Evolutionary conservation across 345 rosid genomes (phyloP).

Genomic region (Hibiscus syriacus): DNA sequence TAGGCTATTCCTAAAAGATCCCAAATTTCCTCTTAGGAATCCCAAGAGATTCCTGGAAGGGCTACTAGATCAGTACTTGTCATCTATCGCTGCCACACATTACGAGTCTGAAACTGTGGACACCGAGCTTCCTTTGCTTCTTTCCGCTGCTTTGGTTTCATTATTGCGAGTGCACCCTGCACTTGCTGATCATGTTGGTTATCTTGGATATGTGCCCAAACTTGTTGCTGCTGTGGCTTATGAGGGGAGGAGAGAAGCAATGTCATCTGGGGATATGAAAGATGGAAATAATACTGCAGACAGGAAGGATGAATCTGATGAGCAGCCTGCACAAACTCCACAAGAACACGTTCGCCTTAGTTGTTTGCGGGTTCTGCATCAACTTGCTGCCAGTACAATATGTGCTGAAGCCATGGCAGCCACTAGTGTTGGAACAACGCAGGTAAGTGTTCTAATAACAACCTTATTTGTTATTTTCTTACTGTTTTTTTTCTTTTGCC

Average conservation of each 20-base stretch:
- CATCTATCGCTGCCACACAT: constrained; percentile 92
- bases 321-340: constrained; percentile 69
- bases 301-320: constrained; percentile 42
- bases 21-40: constrained; percentile 93
- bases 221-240: constrained; percentile 96
- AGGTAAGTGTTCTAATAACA: constrained; percentile 34
- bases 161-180: constrained; percentile 96
- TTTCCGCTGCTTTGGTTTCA: constrained; percentile 98
- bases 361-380: constrained; percentile 95
- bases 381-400: constrained; percentile 91
- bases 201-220: constrained; percentile 97
- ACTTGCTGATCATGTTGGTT: constrained; percentile 94
- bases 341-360: constrained; percentile 98
- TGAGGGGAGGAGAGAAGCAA: constrained; percentile 87
- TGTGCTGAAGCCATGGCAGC: constrained; percentile 99
- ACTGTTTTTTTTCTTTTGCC: not conserved
- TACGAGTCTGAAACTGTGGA: constrained; percentile 68
- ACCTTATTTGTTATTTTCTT: constrained; percentile 4
- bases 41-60: constrained; percentile 98
- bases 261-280: constrained; percentile 65
- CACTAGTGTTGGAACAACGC: constrained; percentile 88
- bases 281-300: constrained; percentile 41
- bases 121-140: constrained; percentile 91
- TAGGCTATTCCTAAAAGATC: constrained; percentile 92
- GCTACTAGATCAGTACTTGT: constrained; percentile 85